Base-by-base conservation (phyloP, 1,139 yeast genomes). In the Zygoascus sp. region DNA sequence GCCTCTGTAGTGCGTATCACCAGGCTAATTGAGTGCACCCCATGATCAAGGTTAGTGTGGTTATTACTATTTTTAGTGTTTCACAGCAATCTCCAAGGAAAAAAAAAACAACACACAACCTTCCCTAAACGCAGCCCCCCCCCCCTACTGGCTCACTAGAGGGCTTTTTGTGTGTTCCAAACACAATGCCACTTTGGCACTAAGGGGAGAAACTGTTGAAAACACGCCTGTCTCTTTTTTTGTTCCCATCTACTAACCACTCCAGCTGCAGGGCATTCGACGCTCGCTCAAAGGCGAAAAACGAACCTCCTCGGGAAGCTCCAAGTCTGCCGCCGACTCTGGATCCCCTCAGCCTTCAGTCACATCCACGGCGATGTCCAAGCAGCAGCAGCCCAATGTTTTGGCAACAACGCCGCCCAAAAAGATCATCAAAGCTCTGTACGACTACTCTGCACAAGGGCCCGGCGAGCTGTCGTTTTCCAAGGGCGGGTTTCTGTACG, bases 401-500 rank as follows among this genome's bases (percentile, higher is more conserved):
- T 20, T 63, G 35, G 69, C 69, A 8, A 58, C 62, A 1, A 57
- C 62, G 17, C 63, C 69, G 13, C 96, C 96, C 2, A 81, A 82
- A 56, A 83, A 84, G 58, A 95, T 88, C 43, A 88, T 92, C 53
- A 82, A 81, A 53, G 97, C 97, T 1, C 69, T 84, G 21, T 81
- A 80, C 59, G 84, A 82, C 59, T 89, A 90, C 64, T 72, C 71
- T 38, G 85, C 96, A 1, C 92, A 83, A 58, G 84, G 87, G 9
- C 82, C 89, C 0, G 90, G 88, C 23, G 97, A 90, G 63, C 73
- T 92, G 39, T 75, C 79, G 40, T 92, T 90, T 62, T 60, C 65
- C 45, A 80, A 81, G 58, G 97, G 97, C 25, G 97, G 90, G 61
- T 89, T 89, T 61, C 87, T 90, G 65, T 90, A 88, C 61, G 94